phyloP scores from a whole-genome alignment of 306 rosid genomes.

The Pyrus betulifolia region DNA sequence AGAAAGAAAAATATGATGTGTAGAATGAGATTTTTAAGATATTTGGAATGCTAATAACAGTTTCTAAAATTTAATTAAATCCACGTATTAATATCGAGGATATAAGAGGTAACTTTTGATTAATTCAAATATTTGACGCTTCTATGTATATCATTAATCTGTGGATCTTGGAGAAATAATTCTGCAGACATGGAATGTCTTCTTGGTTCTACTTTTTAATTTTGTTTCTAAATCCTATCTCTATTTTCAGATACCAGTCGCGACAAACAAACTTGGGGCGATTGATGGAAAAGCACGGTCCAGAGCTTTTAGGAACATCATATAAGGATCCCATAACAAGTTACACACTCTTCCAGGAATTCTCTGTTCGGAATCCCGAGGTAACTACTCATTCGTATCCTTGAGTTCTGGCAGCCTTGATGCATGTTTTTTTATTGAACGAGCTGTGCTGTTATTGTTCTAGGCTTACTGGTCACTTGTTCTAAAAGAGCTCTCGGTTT shows the following conservation, averaged over 20 bases:
- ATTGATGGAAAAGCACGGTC: slow-evolving; percentile 52
- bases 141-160: background rate
- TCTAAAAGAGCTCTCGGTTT: slow-evolving; percentile 59
- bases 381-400: slow-evolving; percentile 13
- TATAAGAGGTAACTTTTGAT: background rate
- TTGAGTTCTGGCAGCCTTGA: too few relatives aligned
- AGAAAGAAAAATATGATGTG: too few relatives aligned
- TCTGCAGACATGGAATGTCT: background rate
- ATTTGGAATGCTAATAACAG: too few relatives aligned
- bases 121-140: background rate
- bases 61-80: too few relatives aligned
- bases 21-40: too few relatives aligned
- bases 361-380: slow-evolving; percentile 56
- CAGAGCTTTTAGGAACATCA: slow-evolving; percentile 52
- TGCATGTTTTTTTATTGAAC: background rate
- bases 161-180: background rate
- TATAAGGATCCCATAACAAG: slow-evolving; percentile 74
- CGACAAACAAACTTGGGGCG: slow-evolving; percentile 58
- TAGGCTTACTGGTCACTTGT: slow-evolving; percentile 76
- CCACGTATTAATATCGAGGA: background rate
- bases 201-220: background rate
- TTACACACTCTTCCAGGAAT: slow-evolving; percentile 50
- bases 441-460: background rate
- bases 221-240: background rate
- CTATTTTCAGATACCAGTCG: slow-evolving; percentile 34